Evolutionary conservation across 768 basidiomycete species (phyloP).

Genomic region (Tricholoma furcatifolium): DNA sequence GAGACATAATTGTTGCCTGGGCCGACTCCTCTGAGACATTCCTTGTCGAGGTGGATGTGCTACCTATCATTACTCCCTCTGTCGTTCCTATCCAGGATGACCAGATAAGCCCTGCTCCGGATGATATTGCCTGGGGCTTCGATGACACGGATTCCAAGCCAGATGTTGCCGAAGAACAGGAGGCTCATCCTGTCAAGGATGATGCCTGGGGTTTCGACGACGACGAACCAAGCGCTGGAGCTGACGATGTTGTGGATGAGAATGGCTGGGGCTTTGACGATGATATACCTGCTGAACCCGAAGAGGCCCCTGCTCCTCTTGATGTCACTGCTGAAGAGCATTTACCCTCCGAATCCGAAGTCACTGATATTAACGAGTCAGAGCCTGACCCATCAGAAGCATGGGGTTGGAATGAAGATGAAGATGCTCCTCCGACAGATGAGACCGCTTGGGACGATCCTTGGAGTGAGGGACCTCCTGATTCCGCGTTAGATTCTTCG

Average conservation of each 20-base stretch:
- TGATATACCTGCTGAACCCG: constrained; percentile 25
- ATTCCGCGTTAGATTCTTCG: constrained; percentile 18
- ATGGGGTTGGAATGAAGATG: constrained; percentile 78
- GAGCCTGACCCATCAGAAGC: constrained; percentile 53
- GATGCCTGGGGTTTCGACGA: constrained; percentile 56
- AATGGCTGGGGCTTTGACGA: constrained; percentile 57
- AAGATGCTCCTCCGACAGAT: constrained; percentile 34
- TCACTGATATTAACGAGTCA: constrained; percentile 21
- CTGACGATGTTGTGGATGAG: constrained; percentile 32
- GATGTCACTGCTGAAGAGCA: constrained; percentile 3
- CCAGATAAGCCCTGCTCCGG: constrained; percentile 17
- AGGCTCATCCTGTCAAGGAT: constrained; percentile 22
- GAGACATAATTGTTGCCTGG: constrained; percentile 49
- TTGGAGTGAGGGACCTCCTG: constrained; percentile 52
- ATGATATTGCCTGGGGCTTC: constrained; percentile 48
- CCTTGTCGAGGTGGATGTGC: constrained; percentile 35
- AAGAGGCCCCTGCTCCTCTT: constrained; percentile 14
- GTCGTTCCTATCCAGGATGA: constrained; percentile 28
- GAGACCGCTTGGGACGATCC: constrained; percentile 65
- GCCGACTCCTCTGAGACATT: constrained; percentile 41
- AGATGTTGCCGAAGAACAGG: constrained; percentile 18
- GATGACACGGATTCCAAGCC: constrained; percentile 31
- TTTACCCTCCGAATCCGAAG: constrained; percentile 9
- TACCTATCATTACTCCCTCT: constrained; percentile 27
- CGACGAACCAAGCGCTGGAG: constrained; percentile 32